Evolutionary conservation across 208 protist genomes (phyloP).

Genomic region (Lotmaria passim): DNA sequence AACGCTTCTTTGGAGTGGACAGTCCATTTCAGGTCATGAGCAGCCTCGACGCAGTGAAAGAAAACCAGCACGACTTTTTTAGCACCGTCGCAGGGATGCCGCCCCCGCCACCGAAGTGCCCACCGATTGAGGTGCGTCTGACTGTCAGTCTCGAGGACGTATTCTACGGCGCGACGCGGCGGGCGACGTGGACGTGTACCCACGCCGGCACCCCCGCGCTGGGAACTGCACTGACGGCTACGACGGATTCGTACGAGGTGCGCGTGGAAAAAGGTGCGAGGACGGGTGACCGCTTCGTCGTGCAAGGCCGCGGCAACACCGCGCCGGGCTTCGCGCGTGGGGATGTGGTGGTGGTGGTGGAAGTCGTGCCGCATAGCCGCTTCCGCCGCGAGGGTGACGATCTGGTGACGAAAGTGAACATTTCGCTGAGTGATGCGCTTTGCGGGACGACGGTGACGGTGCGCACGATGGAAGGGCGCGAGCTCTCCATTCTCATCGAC

Average conservation of each 20-base stretch:
- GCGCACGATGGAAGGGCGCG: constrained; percentile 78
- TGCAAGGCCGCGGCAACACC: constrained; percentile 71
- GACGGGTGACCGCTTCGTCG: constrained; percentile 64
- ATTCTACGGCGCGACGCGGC: constrained; percentile 82
- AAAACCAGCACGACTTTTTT: constrained; percentile 88
- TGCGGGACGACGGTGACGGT: constrained; percentile 86
- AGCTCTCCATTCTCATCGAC: constrained; percentile 81
- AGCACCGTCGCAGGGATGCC: constrained; percentile 60
- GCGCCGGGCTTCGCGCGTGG: constrained; percentile 61
- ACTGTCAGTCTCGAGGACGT: constrained; percentile 85
- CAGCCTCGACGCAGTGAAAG: constrained; percentile 63
- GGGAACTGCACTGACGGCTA: constrained; percentile 33
- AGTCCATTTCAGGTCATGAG: constrained; percentile 91
- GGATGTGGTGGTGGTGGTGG: constrained; percentile 73
- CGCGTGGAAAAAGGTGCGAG: constrained; percentile 73
- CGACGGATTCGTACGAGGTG: constrained; percentile 64
- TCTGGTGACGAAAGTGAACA: constrained; percentile 63
- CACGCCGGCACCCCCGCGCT: constrained; percentile 27
- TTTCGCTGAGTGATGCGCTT: constrained; percentile 83
- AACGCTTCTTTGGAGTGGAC: constrained; percentile 87
- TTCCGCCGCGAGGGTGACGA: constrained; percentile 89
- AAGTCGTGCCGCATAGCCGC: constrained; percentile 68
- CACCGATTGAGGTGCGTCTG: constrained; percentile 61
- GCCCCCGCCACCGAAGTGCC: constrained; percentile 56
- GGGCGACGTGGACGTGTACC: constrained; percentile 58